Base-by-base conservation (phyloP, 139 green algal genomes). In the Coelastrella sp. region DNA sequence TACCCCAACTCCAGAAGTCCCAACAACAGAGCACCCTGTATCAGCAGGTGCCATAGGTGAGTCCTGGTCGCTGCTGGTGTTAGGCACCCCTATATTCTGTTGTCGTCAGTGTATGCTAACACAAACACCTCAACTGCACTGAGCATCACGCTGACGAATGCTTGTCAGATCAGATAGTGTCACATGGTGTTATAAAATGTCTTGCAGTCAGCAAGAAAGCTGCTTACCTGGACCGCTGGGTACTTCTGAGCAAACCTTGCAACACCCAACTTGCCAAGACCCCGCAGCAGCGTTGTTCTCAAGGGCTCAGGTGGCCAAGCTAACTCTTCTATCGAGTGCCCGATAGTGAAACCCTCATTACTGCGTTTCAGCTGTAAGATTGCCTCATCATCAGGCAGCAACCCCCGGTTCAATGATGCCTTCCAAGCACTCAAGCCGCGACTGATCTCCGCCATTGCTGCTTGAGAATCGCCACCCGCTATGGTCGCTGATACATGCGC, bases 211-310 rank as follows among this genome's bases (percentile, higher is more conserved):
- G 45, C 45, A 57, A 57, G 11, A 57, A 57, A 23, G 45, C 45
- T 57, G 45, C 45, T 13, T 57, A 86, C 80, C 80, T 86, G 77
- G 38, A 98, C 90, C 0, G 90, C 90, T 2, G 92, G 91, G 86
- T 98, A 98, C 86, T 96, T 97, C 6, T 92, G 87, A 1, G 89
- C 91, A 79, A 94, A 96, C 25, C 91, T 88, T 1, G 92, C 89
- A 5, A 95, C 90, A 9, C 91, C 93, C 59, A 97, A 81, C 73
- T 88, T 89, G 19, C 83, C 84, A 17, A 96, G 48, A 11, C 64
- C 84, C 17, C 93, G 81, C 35, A 97, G 89, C n/a, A 97, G 84
- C 37, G 92, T 89, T 30, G 69, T 79, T 0, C 94, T 88, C 83
- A 98, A 86, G 0, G 95, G 94, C 73, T 96, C 92, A 34, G 87